Base-by-base conservation (phyloP, 2,329 filamentous ascomycete species). In the Plenodomus lindquistii region DNA sequence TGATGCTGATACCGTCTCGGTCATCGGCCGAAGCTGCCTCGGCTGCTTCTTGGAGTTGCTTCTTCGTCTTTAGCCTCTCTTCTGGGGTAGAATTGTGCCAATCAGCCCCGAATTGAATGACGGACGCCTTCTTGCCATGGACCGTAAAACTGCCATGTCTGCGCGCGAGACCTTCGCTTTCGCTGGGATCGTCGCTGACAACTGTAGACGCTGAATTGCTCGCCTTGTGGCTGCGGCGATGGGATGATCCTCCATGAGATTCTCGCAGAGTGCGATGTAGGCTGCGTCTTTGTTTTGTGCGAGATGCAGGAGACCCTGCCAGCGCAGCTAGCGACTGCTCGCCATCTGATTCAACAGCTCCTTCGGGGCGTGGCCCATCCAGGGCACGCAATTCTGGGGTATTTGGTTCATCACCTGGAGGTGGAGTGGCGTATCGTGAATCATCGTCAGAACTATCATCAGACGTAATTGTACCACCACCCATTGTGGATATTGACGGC, bases 121-220 rank as follows among this genome's bases (percentile, higher is more conserved):
- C 89, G 1, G 91, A 96, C 2, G 94, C 94, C 73, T 99, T 97
- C 77, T 97, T 99, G 52, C 94, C 93, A 66, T 99, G 94, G 3
- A 99, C 86, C 3, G 94, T 96, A 71, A 99, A 99, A 62, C 90
- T 96, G 4, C 91, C 91, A 11, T 89, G 85, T 11, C 88, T 87
- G 40, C 94, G 85, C 6, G 88, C 79, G 11, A 99, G 79, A 10
- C 88, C 85, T 59, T 90, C 88, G 31, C 67, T 88, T 77, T 74
- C 81, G 63, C 54, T 71, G 56, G 54, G 67, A 49, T 63, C 79
- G 66, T 65, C 67, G 40, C 79, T 74, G 15, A 78, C 77, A 40
- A 79, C 72, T 35, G 82, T 87, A 2, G 84, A 84, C 2, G 80
- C 75, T 3, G 86, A 87, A 41, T 95, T 91, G 65, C 86, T 89